phyloP scores from a whole-genome alignment of 257 asterid genomes.

The Nicotiana undulata region DNA sequence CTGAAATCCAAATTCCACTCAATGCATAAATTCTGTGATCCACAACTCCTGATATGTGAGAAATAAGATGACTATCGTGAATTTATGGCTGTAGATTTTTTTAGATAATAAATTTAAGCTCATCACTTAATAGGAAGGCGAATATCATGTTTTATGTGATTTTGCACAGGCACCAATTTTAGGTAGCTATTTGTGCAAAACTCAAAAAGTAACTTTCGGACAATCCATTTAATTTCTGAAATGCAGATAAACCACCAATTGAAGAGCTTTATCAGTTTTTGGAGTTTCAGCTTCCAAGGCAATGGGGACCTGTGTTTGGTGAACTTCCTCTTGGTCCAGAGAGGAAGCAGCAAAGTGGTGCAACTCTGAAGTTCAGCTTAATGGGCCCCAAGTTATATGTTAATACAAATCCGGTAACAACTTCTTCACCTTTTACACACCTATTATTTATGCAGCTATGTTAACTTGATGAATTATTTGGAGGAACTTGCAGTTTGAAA shows the following conservation, averaged over 20 bases:
- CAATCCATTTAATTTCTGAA: too few relatives aligned
- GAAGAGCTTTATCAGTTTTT: slow-evolving; percentile 94
- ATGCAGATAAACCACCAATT: slow-evolving; percentile 88
- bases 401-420: slow-evolving; percentile 56
- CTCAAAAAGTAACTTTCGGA: too few relatives aligned
- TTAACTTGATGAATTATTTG: too few relatives aligned
- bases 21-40: neutral
- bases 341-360: slow-evolving; percentile 58
- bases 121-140: neutral
- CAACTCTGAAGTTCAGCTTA: slow-evolving; percentile 82
- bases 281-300: slow-evolving; percentile 93
- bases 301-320: slow-evolving; percentile 93
- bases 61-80: neutral
- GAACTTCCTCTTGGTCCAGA: slow-evolving; percentile 97
- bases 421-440: neutral
- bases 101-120: neutral
- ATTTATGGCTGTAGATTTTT: neutral
- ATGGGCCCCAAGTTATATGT: slow-evolving; percentile 83
- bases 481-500: too few relatives aligned
- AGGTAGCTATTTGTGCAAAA: too few relatives aligned
- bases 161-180: too few relatives aligned
- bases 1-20: neutral
- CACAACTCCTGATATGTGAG: neutral
- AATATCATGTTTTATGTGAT: neutral
- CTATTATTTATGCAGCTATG: too few relatives aligned